Evolutionary conservation across 1,284 basidiomycete species (phyloP), one percentile per base, ranked within the genome.

Genomic region (Anthracocystis setariae): DNA sequence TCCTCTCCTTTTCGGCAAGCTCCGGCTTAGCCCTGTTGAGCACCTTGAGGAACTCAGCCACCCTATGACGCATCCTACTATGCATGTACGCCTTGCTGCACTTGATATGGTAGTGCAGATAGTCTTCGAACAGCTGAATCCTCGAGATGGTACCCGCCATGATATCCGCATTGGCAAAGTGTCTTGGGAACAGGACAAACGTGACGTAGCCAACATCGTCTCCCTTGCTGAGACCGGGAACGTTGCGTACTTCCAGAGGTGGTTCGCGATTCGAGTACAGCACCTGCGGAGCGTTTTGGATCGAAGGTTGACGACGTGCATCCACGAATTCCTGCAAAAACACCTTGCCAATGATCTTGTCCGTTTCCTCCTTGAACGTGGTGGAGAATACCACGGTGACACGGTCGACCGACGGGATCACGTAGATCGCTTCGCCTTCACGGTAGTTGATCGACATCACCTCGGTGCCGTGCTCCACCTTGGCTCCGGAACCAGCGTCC

Each of bases 291-390:
- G 96, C 96, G 74, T 91, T 94, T 84, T 98, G 96, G 67, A 98
- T 92, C 17, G 90, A 90, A 1, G 94, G 93, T 66, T 93, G 89
- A 66, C 93, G 88, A 59, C 95, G 88, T 9, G 96, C 95, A 85
- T 99, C 96, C 43, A 98, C 96, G 76, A 99, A 99, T 89, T 98
- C 96, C 87, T 98, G 96, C 63, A 99, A 85, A 86, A 99, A 99
- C 7, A 98, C 92, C 80, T 94, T 94, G 23, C 96, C 96, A 82
- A 94, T 93, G 50, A 98, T 92, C 56, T 93, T 89, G 85, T 99
- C 96, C 7, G 95, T 97, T 84, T 99, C 96, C 79, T 98, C 96
- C 78, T 91, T 88, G 86, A 99, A 99, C 44, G 94, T 88, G 12
- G 96, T 99, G 4, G 92, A 94, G 85, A 99, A 98, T 78, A 98